Conservation (phyloP, 305 asterid species). For the Ajuga reptans region DNA sequence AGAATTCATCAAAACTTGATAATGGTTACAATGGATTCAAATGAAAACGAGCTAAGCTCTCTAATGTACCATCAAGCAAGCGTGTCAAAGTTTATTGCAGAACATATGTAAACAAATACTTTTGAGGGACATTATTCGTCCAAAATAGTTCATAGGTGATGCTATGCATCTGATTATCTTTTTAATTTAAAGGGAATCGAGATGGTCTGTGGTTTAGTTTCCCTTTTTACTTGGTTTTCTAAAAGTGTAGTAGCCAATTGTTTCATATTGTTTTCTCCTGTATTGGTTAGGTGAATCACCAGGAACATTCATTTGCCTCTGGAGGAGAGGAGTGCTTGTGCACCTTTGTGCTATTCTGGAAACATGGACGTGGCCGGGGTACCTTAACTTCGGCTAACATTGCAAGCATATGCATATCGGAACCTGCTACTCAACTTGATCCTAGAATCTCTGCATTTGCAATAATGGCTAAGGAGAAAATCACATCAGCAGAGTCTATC, state of each 20-base stretch:
- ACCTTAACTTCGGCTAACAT: constrained; percentile 25
- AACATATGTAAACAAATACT: not conserved
- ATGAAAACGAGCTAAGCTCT: not conserved
- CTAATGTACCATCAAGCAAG: not conserved
- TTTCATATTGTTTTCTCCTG: constrained; percentile 16
- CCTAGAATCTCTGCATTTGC: constrained; percentile 33
- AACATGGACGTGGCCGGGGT: constrained; percentile 44
- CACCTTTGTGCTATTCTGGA: constrained; percentile 42
- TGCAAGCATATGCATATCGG: constrained; percentile 29
- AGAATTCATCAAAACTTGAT: not conserved
- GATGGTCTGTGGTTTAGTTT: not conserved
- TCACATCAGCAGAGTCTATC: constrained; percentile 13
- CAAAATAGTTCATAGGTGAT: not conserved
- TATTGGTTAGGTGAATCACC: constrained; percentile 34
- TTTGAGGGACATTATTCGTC: not conserved
- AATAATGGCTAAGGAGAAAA: constrained; percentile 29
- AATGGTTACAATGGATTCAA: not conserved
- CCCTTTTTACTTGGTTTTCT: not conserved
- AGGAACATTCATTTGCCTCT: constrained; percentile 29
- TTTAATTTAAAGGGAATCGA: not conserved
- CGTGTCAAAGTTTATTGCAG: not conserved
- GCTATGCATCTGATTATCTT: not conserved
- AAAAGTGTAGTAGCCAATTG: not conserved
- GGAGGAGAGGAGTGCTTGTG: constrained; percentile 54
- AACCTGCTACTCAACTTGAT: constrained; percentile 25